phyloP scores from a whole-genome alignment of 768 basidiomycete genomes.

The Kwoniella heveanensis region DNA sequence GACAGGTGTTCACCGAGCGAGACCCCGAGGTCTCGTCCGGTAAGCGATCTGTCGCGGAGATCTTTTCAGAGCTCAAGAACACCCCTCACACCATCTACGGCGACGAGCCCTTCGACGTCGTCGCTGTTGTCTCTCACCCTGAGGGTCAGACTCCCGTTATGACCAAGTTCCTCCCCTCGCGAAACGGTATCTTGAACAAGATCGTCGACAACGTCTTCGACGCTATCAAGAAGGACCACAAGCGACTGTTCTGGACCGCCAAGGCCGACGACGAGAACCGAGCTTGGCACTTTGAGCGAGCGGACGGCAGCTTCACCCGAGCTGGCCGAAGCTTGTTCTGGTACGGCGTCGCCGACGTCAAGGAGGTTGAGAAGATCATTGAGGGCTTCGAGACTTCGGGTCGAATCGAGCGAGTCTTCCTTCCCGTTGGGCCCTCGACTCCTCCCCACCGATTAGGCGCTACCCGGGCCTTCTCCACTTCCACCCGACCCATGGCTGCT shows the following conservation, averaged over 20 bases:
- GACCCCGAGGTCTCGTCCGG: conserved; percentile 88
- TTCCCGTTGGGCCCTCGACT: conserved; percentile 67
- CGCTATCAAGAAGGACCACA: conserved; percentile 92
- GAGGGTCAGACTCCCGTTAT: conserved; percentile 82
- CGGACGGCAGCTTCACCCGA: conserved; percentile 94
- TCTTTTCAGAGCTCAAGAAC: conserved; percentile 76
- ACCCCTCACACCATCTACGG: conserved; percentile 92
- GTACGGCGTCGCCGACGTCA: conserved; percentile 90
- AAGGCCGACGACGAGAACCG: conserved; percentile 95
- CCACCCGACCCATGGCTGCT: conserved; percentile 46
- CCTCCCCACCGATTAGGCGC: conserved; percentile 60
- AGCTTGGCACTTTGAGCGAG: conserved; percentile 97
- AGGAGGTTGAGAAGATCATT: conserved; percentile 85
- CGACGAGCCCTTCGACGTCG: conserved; percentile 94
- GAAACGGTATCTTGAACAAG: conserved; percentile 85
- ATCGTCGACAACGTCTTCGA: conserved; percentile 97
- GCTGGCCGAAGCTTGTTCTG: conserved; percentile 94
- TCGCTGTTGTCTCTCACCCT: conserved; percentile 92
- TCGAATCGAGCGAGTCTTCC: conserved; percentile 81
- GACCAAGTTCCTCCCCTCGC: conserved; percentile 86
- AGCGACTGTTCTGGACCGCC: conserved; percentile 95
- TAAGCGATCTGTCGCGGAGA: conserved; percentile 79
- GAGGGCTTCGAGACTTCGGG: conserved; percentile 66
- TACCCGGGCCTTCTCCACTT: conserved; percentile 59
- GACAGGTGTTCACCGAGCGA: conserved; percentile 91